phyloP scores from a whole-genome alignment of 1,139 yeast genomes.

The Hemisphaericaspora xylofermentans region DNA sequence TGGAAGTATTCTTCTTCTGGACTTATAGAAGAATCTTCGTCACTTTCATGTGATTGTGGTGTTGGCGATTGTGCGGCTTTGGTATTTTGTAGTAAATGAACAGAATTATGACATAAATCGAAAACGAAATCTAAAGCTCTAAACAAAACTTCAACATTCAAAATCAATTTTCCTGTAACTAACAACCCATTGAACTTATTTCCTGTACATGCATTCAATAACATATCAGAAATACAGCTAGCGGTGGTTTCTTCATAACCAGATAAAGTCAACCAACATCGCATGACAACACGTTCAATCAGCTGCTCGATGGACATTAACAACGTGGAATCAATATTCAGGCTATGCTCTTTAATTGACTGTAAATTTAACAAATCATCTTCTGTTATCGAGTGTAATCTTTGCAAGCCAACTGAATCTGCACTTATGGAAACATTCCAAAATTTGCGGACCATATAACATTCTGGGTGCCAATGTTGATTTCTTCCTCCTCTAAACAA shows the following conservation, averaged over 20 bases:
- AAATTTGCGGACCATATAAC: conserved; percentile 95
- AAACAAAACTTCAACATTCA: conserved; percentile 75
- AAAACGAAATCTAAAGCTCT: conserved; percentile 63
- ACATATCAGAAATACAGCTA: conserved; percentile 87
- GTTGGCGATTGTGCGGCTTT: not conserved
- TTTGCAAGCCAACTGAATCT: conserved; percentile 56
- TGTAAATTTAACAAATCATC: conserved; percentile 24
- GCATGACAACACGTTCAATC: conserved; percentile 68
- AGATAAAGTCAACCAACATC: conserved; percentile 85
- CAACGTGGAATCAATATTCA: conserved; percentile 46
- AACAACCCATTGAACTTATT: conserved; percentile 68
- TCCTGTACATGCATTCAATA: conserved; percentile 77
- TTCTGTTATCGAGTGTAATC: conserved; percentile 10
- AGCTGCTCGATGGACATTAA: conserved; percentile 60
- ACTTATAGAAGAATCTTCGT: conserved; percentile 16
- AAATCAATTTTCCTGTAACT: conserved; percentile 72
- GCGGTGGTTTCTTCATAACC: conserved; percentile 94
- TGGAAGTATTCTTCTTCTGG: conserved; percentile 26
- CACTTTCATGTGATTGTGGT: conserved; percentile 2
- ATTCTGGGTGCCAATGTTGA: conserved; percentile 99
- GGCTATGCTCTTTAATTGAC: conserved; percentile 8
- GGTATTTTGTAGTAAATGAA: conserved; percentile 8
- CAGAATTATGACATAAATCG: conserved; percentile 12
- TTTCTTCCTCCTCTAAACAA: conserved; percentile 88
- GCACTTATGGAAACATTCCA: conserved; percentile 89